A percentile compares a stretch with the other conserved stretches of the same genome.
Conservation (phyloP, 768 basidiomycete species). For the Chalciporus piperatus region DNA sequence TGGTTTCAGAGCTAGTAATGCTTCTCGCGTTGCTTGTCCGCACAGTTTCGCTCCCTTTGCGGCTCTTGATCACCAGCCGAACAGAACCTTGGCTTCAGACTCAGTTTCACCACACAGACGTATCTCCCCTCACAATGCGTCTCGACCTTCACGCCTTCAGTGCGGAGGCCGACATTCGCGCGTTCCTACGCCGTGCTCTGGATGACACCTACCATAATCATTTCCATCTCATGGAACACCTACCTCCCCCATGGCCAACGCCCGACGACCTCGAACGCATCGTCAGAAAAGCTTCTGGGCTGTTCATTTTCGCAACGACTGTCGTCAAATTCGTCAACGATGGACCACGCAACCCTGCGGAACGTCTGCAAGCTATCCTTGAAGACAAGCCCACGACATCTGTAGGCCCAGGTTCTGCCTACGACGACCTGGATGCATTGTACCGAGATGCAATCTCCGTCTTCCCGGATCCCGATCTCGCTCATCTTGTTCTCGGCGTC, state of each 20-base stretch:
- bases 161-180: slow-evolving; percentile 23
- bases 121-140: slow-evolving; percentile 9
- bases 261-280: slow-evolving; percentile 17
- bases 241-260: slow-evolving; percentile 26
- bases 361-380: slow-evolving; percentile 13
- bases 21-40: slow-evolving; percentile 19
- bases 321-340: slow-evolving; percentile 27
- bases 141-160: slow-evolving; percentile 24
- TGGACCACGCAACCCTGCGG: slow-evolving; percentile 11
- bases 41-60: slow-evolving; percentile 16
- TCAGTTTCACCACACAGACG: slow-evolving; percentile 15
- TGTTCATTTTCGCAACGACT: slow-evolving; percentile 31
- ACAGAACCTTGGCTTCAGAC: slow-evolving; percentile 18
- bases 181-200: slow-evolving; percentile 20
- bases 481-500: slow-evolving; percentile 18
- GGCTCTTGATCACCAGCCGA: slow-evolving; percentile 28
- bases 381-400: slow-evolving; percentile 4
- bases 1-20: slow-evolving; percentile 24
- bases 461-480: slow-evolving; percentile 16
- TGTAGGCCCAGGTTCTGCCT: slow-evolving; percentile 6
- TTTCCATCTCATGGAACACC: slow-evolving; percentile 13
- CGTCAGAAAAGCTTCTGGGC: slow-evolving; percentile 19
- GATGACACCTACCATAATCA: slow-evolving; percentile 16
- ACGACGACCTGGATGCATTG: slow-evolving; percentile 17
- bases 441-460: slow-evolving; percentile 20